Conservation (phyloP, 2,329 filamentous ascomycete species). For the Stachybotrys chlorohalonatus region DNA sequence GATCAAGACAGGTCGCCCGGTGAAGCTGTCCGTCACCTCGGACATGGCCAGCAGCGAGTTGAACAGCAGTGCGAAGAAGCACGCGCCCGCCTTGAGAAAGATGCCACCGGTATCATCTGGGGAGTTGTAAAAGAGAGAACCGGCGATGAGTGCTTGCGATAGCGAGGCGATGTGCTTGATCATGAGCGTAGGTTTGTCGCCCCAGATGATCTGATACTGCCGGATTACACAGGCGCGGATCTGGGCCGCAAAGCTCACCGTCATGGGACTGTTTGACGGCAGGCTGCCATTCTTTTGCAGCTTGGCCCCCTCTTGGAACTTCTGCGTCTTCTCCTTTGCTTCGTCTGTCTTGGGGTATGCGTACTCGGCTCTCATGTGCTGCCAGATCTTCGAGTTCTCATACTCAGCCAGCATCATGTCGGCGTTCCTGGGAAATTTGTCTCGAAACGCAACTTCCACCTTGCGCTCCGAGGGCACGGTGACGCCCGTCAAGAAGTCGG, state of each 20-base stretch:
- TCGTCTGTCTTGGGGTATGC: slow-evolving; percentile 41
- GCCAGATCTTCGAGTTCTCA: slow-evolving; percentile 39
- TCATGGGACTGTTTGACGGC: slow-evolving; percentile 44
- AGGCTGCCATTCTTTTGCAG: slow-evolving; percentile 47
- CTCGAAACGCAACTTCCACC: slow-evolving; percentile 35
- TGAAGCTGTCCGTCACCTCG: slow-evolving; percentile 56
- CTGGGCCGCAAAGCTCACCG: slow-evolving; percentile 44
- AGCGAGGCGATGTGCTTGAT: slow-evolving; percentile 53
- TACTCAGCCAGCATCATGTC: slow-evolving; percentile 38
- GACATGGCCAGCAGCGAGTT: slow-evolving; percentile 55
- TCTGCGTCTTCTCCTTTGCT: slow-evolving; percentile 37
- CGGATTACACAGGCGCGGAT: slow-evolving; percentile 46
- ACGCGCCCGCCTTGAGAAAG: slow-evolving; percentile 53
- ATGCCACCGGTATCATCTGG: slow-evolving; percentile 47
- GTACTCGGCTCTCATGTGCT: slow-evolving; percentile 45
- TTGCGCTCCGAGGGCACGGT: slow-evolving; percentile 60
- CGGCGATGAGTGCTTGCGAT: slow-evolving; percentile 51
- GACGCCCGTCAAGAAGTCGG: slow-evolving; percentile 57
- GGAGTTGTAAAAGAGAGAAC: slow-evolving; percentile 60
- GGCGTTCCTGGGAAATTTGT: slow-evolving; percentile 35
- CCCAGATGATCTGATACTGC: slow-evolving; percentile 58
- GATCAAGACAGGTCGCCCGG: slow-evolving; percentile 46
- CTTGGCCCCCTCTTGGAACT: slow-evolving; percentile 43
- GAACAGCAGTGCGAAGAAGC: slow-evolving; percentile 57
- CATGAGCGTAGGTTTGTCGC: slow-evolving; percentile 53